phyloP scores from a whole-genome alignment of 148 eudicot genomes.

The Rhododendron ferrugineum region DNA sequence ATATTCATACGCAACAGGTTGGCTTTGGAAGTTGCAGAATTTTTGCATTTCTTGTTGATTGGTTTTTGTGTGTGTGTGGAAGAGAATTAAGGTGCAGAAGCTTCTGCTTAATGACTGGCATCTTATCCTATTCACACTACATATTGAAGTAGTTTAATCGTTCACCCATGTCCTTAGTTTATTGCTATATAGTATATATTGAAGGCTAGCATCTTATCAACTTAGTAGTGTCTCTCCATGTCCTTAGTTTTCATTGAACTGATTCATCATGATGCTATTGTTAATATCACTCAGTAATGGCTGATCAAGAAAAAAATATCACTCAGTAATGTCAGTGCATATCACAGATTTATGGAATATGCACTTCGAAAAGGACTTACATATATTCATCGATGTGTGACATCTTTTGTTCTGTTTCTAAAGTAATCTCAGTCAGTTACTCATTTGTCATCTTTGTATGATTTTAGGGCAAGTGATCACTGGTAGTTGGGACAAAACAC shows the following conservation, averaged over 20 bases:
- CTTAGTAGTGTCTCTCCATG: neutral
- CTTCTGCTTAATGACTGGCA: neutral
- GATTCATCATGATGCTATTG: neutral
- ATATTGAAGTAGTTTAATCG: neutral
- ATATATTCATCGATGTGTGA: neutral
- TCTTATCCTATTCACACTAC: neutral
- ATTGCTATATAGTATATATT: neutral
- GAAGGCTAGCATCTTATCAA: neutral
- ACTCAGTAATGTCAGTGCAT: neutral
- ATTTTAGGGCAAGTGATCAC: slow-evolving; percentile 81
- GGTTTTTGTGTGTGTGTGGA: neutral
- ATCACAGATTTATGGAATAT: neutral
- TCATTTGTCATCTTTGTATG: slow-evolving; percentile 17
- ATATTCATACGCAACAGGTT: slow-evolving; percentile 84
- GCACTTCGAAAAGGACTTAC: neutral
- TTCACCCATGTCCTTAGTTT: neutral
- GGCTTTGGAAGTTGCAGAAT: neutral
- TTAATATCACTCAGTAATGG: neutral
- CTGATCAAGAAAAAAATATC: no score
- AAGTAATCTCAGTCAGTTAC: neutral
- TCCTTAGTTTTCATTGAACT: neutral
- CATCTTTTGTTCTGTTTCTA: neutral
- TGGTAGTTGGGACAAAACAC: slow-evolving; percentile 97
- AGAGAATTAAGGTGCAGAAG: neutral
- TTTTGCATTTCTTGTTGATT: neutral